phyloP scores from a whole-genome alignment of 257 asterid genomes.

The Linderniella brevidens region DNA sequence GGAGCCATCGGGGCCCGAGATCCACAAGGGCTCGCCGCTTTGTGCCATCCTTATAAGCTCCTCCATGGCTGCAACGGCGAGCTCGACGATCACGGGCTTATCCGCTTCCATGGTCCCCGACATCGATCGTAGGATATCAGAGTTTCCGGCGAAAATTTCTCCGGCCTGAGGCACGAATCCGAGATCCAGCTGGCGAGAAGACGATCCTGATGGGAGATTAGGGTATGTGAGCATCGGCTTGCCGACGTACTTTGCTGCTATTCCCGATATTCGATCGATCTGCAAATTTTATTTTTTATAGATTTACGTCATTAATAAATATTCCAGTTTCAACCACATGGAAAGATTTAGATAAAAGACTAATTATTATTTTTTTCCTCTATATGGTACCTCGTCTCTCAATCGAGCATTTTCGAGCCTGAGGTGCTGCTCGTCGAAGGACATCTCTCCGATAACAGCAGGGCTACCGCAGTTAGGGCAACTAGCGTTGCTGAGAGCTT shows the following conservation, averaged over 20 bases:
- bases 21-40: constrained; percentile 37
- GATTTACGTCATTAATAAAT: no score
- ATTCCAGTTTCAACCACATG: background rate
- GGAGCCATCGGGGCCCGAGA: constrained; percentile 12
- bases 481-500: constrained; percentile 23
- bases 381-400: constrained; percentile 28
- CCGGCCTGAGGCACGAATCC: constrained; percentile 23
- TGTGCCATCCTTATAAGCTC: constrained; percentile 31
- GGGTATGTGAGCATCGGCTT: constrained; percentile 31
- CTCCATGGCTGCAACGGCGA: constrained; percentile 51
- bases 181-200: constrained; percentile 23
- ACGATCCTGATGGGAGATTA: constrained; percentile 16
- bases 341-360: background rate
- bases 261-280: constrained; percentile 35
- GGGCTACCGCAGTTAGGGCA: constrained; percentile 43
- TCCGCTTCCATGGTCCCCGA: constrained; percentile 28
- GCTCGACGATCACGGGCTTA: constrained; percentile 33
- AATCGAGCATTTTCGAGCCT: constrained; percentile 33
- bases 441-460: constrained; percentile 35
- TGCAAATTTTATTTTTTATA: background rate
- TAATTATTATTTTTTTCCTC: background rate
- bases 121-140: constrained; percentile 25
- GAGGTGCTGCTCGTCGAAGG: constrained; percentile 35
- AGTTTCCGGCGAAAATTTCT: constrained; percentile 20
- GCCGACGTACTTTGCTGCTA: constrained; percentile 41